Evolutionary conservation across 1,139 yeast genomes (phyloP).

Genomic region (Suhomyces yuchorum): DNA sequence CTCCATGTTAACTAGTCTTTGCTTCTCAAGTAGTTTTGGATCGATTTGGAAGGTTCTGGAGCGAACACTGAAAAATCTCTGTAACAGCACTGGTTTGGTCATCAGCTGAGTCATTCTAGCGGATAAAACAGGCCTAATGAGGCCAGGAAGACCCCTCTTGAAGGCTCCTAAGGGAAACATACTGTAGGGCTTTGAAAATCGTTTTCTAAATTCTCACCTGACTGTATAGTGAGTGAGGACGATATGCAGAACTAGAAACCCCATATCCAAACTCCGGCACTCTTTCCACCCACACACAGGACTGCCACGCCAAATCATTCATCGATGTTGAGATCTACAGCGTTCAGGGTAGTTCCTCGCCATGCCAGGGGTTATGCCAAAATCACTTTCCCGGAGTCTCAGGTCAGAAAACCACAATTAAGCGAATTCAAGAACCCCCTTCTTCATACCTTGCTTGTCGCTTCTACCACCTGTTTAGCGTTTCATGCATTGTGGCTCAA

Average conservation of each 20-base stretch:
- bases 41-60: background rate
- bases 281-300: background rate
- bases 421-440: constrained; percentile 43
- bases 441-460: constrained; percentile 43
- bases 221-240: background rate
- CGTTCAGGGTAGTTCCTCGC: background rate
- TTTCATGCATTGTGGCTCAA: constrained; percentile 38
- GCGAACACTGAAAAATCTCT: background rate
- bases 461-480: constrained; percentile 42
- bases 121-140: background rate
- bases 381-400: constrained; percentile 11
- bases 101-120: background rate
- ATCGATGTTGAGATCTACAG: background rate
- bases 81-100: background rate
- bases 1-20: constrained; percentile 6
- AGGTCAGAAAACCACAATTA: constrained; percentile 33
- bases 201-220: constrained; percentile 3
- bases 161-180: constrained; percentile 5
- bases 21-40: background rate
- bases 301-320: background rate
- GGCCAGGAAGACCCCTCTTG: background rate
- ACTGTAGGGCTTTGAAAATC: constrained; percentile 7
- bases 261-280: background rate
- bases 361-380: constrained; percentile 3
- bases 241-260: background rate